phyloP scores from a whole-genome alignment of 2,329 filamentous ascomycete species.

The Curvularia eragrostidis region DNA sequence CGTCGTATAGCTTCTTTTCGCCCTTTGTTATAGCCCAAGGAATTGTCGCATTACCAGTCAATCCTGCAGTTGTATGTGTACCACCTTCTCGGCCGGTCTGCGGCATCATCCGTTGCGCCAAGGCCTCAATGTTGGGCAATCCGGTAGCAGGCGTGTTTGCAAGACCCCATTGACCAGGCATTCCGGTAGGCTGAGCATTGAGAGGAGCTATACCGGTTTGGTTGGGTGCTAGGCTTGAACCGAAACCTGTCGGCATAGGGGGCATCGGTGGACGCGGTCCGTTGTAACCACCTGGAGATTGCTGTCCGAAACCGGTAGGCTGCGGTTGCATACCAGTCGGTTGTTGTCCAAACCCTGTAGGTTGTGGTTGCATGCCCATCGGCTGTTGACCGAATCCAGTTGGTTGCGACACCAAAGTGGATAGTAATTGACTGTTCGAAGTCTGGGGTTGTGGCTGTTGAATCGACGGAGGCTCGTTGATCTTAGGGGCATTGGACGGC shows the following conservation, averaged over 20 bases:
- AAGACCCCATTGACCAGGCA: slow-evolving; percentile 96
- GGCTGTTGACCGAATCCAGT: slow-evolving; percentile 67
- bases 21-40: slow-evolving; percentile 99
- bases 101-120: slow-evolving; percentile 96
- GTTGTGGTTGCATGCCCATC: slow-evolving; percentile 63
- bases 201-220: slow-evolving; percentile 71
- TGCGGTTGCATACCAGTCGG: slow-evolving; percentile 42
- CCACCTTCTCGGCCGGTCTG: slow-evolving; percentile 83
- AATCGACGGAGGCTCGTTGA: slow-evolving; percentile 64
- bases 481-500: slow-evolving; percentile 73
- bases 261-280: slow-evolving; percentile 82
- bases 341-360: slow-evolving; percentile 46
- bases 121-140: slow-evolving; percentile 88
- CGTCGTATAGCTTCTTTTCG: slow-evolving; percentile 95
- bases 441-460: slow-evolving; percentile 66
- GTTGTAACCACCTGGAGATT: slow-evolving; percentile 78
- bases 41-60: slow-evolving; percentile 92
- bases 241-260: slow-evolving; percentile 70
- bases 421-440: slow-evolving; percentile 69
- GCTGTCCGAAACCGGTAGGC: slow-evolving; percentile 65
- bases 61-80: slow-evolving; percentile 83
- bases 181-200: slow-evolving; percentile 92
- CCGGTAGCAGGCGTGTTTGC: slow-evolving; percentile 91
- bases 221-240: slow-evolving; percentile 61
- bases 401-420: slow-evolving; percentile 61